Evolutionary conservation across 2,329 filamentous ascomycete genomes (phyloP).

Genomic region (Colletotrichum sp.): DNA sequence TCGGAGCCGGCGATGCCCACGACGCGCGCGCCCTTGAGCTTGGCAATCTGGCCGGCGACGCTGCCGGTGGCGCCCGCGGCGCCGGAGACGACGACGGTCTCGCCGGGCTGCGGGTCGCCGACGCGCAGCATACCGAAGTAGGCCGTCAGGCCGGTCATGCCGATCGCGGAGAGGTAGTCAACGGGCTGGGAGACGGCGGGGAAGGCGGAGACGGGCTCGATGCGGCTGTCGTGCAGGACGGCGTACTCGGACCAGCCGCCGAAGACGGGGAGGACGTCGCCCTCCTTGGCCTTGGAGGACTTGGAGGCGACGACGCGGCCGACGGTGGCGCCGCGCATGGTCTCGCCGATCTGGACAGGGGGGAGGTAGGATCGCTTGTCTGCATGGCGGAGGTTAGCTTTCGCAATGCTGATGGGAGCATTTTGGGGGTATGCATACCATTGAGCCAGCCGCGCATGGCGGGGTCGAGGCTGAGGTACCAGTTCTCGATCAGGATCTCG

Average conservation of each 20-base stretch:
- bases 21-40: slow-evolving; percentile 68
- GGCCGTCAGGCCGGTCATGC: slow-evolving; percentile 75
- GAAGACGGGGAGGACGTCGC: slow-evolving; percentile 60
- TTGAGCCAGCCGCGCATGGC: slow-evolving; percentile 80
- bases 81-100: slow-evolving; percentile 79
- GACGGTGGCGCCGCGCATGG: slow-evolving; percentile 70
- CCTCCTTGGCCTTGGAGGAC: slow-evolving; percentile 57
- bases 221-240: slow-evolving; percentile 58
- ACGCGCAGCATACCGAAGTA: slow-evolving; percentile 78
- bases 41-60: slow-evolving; percentile 79
- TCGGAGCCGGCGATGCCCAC: slow-evolving; percentile 70
- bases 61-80: slow-evolving; percentile 81
- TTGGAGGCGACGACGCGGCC: slow-evolving; percentile 68
- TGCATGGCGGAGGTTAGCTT: slow-evolving; percentile 22
- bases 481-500: slow-evolving; percentile 63
- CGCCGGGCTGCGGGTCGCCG: slow-evolving; percentile 69
- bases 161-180: slow-evolving; percentile 67
- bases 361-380: slow-evolving; percentile 66
- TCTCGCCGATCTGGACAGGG: slow-evolving; percentile 69
- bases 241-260: slow-evolving; percentile 73
- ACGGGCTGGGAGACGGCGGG: slow-evolving; percentile 50
- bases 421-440: slow-evolving; percentile 38
- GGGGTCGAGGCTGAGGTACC: slow-evolving; percentile 75
- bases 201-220: slow-evolving; percentile 44
- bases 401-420: too few species aligned